phyloP scores from a whole-genome alignment of 2,329 filamentous ascomycete species.

The Whalleya microplaca region DNA sequence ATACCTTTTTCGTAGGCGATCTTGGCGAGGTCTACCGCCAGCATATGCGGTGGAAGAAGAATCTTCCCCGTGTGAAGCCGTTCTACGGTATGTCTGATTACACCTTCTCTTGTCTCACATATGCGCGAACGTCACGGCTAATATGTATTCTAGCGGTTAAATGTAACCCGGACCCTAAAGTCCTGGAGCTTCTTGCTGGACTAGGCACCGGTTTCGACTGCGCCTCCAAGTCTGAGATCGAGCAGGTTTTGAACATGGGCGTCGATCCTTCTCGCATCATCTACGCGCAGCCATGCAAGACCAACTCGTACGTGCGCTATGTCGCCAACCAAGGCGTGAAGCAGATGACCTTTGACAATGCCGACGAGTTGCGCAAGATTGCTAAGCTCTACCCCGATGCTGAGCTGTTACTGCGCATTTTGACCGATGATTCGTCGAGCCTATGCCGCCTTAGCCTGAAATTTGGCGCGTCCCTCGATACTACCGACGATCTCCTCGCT shows the following conservation, averaged over 20 bases:
- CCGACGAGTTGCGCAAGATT: slow-evolving; percentile 97
- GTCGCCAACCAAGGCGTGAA: slow-evolving; percentile 83
- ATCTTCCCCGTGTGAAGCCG: slow-evolving; percentile 87
- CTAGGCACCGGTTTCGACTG: slow-evolving; percentile 97
- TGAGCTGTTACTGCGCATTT: slow-evolving; percentile 90
- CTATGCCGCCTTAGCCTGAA: slow-evolving; percentile 96
- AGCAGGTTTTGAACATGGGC: slow-evolving; percentile 82
- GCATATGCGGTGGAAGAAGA: slow-evolving; percentile 97
- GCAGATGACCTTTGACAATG: slow-evolving; percentile 99
- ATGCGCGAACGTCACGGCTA: slow-evolving; percentile 5
- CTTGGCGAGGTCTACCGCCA: slow-evolving; percentile 98
- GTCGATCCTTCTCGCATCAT: slow-evolving; percentile 91
- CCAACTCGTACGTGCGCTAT: slow-evolving; percentile 94
- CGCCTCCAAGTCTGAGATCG: slow-evolving; percentile 96
- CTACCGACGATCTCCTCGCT: slow-evolving; percentile 74
- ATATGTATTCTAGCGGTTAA: slow-evolving; percentile 74
- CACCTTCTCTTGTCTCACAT: not conserved
- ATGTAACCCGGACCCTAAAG: slow-evolving; percentile 92
- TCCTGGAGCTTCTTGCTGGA: slow-evolving; percentile 83
- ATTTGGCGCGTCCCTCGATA: slow-evolving; percentile 89
- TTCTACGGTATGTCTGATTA: slow-evolving; percentile 76
- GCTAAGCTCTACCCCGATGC: slow-evolving; percentile 88
- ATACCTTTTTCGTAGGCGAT: slow-evolving; percentile 97
- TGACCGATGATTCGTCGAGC: slow-evolving; percentile 94
- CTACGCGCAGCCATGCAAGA: slow-evolving; percentile 99